These are phyloP conservation scores for Penicillium simplicissimum DNA, from an alignment of 495 filamentous ascomycete genomes.

Conservation along the genomic window DNA sequence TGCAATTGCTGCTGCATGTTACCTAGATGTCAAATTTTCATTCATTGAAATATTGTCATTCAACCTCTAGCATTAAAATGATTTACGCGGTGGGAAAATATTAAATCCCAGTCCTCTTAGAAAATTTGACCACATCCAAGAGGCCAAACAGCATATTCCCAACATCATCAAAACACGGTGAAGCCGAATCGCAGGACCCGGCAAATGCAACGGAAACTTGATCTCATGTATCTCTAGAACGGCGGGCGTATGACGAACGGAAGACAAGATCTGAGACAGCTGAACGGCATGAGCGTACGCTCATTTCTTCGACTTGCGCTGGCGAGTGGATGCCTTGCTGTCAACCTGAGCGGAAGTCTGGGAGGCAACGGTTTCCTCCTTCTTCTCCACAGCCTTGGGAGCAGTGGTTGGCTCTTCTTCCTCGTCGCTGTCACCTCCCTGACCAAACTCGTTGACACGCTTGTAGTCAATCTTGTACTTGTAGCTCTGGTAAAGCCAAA, in stretches of 20 bases:
- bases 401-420: slow-evolving; percentile 52
- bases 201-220: not conserved
- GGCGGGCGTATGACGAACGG: not conserved
- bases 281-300: not conserved
- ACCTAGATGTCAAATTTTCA: not conserved
- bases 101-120: not conserved
- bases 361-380: slow-evolving; percentile 33
- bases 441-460: slow-evolving; percentile 95
- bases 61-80: slow-evolving; percentile 2
- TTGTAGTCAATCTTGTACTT: slow-evolving; percentile 91
- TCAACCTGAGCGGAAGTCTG: slow-evolving; percentile 38
- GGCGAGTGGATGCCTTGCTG: slow-evolving; percentile 38
- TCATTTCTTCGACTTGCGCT: slow-evolving; percentile 39
- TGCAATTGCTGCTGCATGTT: not conserved
- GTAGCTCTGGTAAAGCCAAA: slow-evolving; percentile 95
- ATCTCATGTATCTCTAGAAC: not conserved
- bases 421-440: slow-evolving; percentile 87
- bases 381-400: slow-evolving; percentile 42
- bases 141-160: not conserved
- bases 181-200: not conserved
- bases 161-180: not conserved
- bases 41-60: not conserved
- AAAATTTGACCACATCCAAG: not conserved
- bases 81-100: not conserved
- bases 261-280: not conserved